Conservation (phyloP, 306 rosid genomes). For the Lathyrus oleraceus region DNA sequence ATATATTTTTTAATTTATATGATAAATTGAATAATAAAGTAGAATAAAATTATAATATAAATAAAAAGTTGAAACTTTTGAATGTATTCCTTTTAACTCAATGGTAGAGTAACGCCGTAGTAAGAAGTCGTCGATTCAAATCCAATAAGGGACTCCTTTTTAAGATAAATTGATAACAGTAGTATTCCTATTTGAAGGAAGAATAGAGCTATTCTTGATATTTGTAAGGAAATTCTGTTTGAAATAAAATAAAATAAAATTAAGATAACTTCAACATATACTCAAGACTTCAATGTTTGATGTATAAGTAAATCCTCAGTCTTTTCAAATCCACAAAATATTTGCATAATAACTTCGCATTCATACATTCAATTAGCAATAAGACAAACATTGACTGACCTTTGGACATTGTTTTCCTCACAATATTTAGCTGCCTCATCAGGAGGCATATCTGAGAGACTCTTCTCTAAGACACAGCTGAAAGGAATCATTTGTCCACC, state of each 20-base stretch:
- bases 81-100: neutral
- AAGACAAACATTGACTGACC: slow-evolving; percentile 56
- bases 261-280: slow-evolving; percentile 2
- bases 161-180: too few species aligned
- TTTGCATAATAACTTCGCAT: neutral
- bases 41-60: too few species aligned
- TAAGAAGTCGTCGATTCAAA: too few species aligned
- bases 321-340: slow-evolving; percentile 12
- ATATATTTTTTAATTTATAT: neutral
- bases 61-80: neutral
- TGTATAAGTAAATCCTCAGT: slow-evolving; percentile 4
- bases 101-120: too few species aligned
- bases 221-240: too few species aligned
- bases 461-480: slow-evolving; percentile 85
- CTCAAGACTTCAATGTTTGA: neutral
- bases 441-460: slow-evolving; percentile 76
- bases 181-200: too few species aligned
- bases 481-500: slow-evolving; percentile 87
- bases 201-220: too few species aligned
- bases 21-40: too few species aligned
- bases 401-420: slow-evolving; percentile 82
- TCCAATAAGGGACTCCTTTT: too few species aligned
- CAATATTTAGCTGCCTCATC: slow-evolving; percentile 86
- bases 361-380: neutral
- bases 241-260: neutral